Percentiles rank a stretch among this genome's conserved stretches.
Conservation (phyloP, 148 eudicot genomes). For the Suaeda aralocaspica region DNA sequence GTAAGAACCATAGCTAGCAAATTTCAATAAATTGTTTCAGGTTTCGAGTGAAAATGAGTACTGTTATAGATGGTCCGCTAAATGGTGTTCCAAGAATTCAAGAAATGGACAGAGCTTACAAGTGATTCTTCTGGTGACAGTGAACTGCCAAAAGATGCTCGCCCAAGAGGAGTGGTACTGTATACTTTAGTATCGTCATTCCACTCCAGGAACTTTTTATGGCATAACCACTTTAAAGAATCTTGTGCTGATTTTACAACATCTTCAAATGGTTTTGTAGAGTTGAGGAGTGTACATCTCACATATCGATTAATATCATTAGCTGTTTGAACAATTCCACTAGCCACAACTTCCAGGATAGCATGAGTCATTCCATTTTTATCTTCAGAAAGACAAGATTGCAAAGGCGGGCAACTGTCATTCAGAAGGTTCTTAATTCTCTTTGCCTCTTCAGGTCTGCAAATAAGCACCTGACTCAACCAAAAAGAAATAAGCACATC, state of each 20-base stretch:
- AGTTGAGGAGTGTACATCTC: slow-evolving; percentile 93
- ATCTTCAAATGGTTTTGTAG: slow-evolving; percentile 94
- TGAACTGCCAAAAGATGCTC: slow-evolving; percentile 96
- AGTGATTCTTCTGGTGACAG: slow-evolving; percentile 94
- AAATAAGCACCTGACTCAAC: slow-evolving; percentile 67
- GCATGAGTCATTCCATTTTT: slow-evolving; percentile 99
- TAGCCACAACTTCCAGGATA: slow-evolving; percentile 92
- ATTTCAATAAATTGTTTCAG: neutral
- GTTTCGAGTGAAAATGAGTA: neutral
- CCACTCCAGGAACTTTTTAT: slow-evolving; percentile 88
- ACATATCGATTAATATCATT: slow-evolving; percentile 93
- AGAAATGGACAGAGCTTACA: slow-evolving; percentile 39
- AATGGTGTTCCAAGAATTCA: neutral
- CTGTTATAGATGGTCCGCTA: too few species aligned
- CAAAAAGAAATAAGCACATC: slow-evolving; percentile 6
- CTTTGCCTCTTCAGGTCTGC: slow-evolving; percentile 84
- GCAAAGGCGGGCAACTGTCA: slow-evolving; percentile 86
- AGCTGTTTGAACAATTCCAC: slow-evolving; percentile 97
- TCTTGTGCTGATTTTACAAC: slow-evolving; percentile 98
- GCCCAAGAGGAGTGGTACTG: slow-evolving; percentile 86
- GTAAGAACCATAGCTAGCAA: neutral
- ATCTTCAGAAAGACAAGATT: slow-evolving; percentile 98
- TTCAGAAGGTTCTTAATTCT: slow-evolving; percentile 66
- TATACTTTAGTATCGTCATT: slow-evolving; percentile 89
- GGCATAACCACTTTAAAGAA: slow-evolving; percentile 94